These are phyloP conservation scores for Coemansia sp. DNA, from an alignment of 192 early-diverging fungal genomes.

Conservation along the genomic window DNA sequence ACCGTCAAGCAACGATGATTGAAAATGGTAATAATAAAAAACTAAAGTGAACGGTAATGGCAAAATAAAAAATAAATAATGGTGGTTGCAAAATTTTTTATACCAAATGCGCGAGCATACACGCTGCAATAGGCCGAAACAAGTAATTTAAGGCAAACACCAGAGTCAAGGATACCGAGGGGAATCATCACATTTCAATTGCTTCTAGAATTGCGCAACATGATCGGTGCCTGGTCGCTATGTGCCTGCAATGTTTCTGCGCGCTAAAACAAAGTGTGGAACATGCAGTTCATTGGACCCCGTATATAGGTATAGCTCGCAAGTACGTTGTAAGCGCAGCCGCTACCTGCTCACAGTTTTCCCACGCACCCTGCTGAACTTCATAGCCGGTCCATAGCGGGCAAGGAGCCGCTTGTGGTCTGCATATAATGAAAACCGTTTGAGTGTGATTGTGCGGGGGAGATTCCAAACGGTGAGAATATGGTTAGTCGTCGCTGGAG, in stretches of 20 bases:
- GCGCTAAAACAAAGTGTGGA: constrained; percentile 2
- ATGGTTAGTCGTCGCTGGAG: neutral
- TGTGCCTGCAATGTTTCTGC: constrained; percentile 5
- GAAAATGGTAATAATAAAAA: neutral
- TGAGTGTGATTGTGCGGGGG: neutral
- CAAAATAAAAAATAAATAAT: neutral
- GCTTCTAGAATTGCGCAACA: neutral
- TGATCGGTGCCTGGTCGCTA: neutral
- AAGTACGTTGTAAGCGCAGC: neutral
- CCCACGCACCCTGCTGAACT: neutral
- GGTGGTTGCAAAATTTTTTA: neutral
- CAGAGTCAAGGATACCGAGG: neutral
- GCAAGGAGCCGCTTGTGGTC: neutral
- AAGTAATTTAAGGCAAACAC: neutral
- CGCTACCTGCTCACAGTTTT: neutral
- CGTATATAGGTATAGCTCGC: neutral
- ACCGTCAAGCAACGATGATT: neutral
- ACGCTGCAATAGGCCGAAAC: neutral
- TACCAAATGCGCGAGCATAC: neutral
- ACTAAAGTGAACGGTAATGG: neutral
- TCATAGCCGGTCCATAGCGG: neutral
- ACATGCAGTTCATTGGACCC: neutral
- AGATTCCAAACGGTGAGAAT: neutral
- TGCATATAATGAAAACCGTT: neutral
- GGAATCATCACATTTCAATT: neutral